Conservation (phyloP, 1,284 basidiomycete species). For the Termitomyces sp. region DNA sequence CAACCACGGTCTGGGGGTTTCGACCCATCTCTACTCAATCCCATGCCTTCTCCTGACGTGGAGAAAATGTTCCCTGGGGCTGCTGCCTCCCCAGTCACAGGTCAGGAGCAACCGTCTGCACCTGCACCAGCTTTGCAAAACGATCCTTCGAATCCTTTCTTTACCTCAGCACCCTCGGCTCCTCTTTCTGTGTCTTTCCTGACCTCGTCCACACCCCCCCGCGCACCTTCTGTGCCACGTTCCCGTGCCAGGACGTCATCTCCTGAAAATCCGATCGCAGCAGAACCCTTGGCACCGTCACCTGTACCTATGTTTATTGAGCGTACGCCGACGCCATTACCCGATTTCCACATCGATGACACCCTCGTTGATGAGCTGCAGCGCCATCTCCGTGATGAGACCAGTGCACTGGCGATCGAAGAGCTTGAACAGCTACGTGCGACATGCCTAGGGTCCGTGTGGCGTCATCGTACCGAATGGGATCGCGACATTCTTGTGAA, state of each 20-base stretch:
- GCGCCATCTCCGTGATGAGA: slow-evolving; percentile 44
- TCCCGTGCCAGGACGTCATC: slow-evolving; percentile 18
- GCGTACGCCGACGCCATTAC: slow-evolving; percentile 55
- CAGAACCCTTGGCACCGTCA: slow-evolving; percentile 14
- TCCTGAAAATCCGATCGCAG: slow-evolving; percentile 19
- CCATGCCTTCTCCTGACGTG: slow-evolving; percentile 33
- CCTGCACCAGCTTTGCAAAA: slow-evolving; percentile 1
- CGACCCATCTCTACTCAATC: slow-evolving; percentile 53
- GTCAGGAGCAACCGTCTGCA: slow-evolving; percentile 1
- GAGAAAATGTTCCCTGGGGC: slow-evolving; percentile 10
- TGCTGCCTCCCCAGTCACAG: not conserved
- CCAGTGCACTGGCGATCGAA: slow-evolving; percentile 68
- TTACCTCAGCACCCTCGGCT: slow-evolving; percentile 11
- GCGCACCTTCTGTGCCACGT: slow-evolving; percentile 14
- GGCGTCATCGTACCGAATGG: slow-evolving; percentile 82
- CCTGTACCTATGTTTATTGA: slow-evolving; percentile 45
- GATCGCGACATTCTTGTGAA: slow-evolving; percentile 64
- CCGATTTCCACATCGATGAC: slow-evolving; percentile 61
- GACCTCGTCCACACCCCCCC: slow-evolving; percentile 11
- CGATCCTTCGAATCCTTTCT: slow-evolving; percentile 16
- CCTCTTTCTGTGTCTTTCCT: not conserved
- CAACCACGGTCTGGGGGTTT: slow-evolving; percentile 39
- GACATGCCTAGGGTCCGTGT: slow-evolving; percentile 73
- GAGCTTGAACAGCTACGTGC: slow-evolving; percentile 93
- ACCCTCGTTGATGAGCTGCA: slow-evolving; percentile 41